Evolutionary conservation across 306 rosid species (phyloP).

Genomic region (Gynostemma pentaphyllum): DNA sequence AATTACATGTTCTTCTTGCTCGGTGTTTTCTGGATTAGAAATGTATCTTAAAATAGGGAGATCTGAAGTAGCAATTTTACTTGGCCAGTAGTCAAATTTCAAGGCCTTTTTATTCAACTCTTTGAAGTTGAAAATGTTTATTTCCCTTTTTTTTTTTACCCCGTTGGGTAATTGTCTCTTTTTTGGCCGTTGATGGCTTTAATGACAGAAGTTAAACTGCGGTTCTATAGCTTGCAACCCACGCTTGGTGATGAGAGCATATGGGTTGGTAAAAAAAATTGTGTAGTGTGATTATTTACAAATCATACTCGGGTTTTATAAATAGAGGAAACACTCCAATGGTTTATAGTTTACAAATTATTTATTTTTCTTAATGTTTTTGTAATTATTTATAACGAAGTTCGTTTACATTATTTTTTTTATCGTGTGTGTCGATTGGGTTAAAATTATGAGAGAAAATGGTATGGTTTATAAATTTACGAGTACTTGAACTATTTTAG

Average conservation of each 20-base stretch:
- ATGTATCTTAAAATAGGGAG: conserved; percentile 30
- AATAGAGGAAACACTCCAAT: too few species aligned
- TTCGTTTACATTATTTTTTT: too few species aligned
- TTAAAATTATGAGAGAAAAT: too few species aligned
- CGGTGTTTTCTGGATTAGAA: conserved; percentile 33
- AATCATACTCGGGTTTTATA: too few species aligned
- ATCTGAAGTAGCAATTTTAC: conserved; percentile 25
- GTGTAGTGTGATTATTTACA: too few species aligned
- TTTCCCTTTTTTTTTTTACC: background rate
- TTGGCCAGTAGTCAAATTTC: conserved; percentile 10
- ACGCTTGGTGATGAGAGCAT: background rate
- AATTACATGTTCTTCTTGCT: conserved; percentile 39
- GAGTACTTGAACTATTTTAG: too few species aligned
- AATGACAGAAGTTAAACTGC: background rate
- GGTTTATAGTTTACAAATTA: too few species aligned
- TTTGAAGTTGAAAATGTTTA: background rate
- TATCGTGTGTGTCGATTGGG: too few species aligned
- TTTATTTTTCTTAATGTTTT: too few species aligned
- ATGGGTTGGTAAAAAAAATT: too few species aligned
- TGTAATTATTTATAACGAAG: too few species aligned
- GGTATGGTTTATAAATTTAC: too few species aligned
- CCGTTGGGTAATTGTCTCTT: background rate
- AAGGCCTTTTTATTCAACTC: background rate
- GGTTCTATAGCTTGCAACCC: background rate
- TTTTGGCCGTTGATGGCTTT: background rate